These are phyloP conservation scores for Trichoderma sp. DNA, from an alignment of 2,329 filamentous ascomycete genomes.

Conservation along the genomic window DNA sequence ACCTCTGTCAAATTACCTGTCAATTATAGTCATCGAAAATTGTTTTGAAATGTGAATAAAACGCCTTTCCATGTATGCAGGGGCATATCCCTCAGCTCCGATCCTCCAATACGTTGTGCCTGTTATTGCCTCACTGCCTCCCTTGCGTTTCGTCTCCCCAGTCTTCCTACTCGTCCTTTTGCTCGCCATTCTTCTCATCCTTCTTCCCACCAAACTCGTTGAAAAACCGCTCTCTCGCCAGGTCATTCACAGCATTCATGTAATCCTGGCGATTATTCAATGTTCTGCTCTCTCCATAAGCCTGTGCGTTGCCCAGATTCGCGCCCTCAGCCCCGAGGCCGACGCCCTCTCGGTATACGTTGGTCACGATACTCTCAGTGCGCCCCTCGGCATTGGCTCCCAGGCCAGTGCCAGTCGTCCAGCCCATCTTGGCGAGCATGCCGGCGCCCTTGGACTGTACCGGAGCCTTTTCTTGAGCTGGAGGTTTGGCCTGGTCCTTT, in stretches of 20 bases:
- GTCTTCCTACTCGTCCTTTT: not conserved
- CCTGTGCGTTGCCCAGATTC: constrained; percentile 68
- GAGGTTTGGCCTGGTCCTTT: constrained; percentile 17
- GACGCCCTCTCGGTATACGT: constrained; percentile 67
- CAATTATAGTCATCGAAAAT: not conserved
- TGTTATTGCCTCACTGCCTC: too few species aligned
- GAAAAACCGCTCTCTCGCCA: constrained; percentile 61
- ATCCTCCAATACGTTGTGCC: not conserved
- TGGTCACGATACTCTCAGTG: constrained; percentile 64
- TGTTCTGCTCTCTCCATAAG: constrained; percentile 64
- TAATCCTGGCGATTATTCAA: constrained; percentile 63
- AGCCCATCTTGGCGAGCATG: constrained; percentile 73
- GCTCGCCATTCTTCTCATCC: constrained; percentile 25
- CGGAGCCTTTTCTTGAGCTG: constrained; percentile 30
- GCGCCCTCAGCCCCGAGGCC: constrained; percentile 69
- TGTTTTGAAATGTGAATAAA: not conserved
- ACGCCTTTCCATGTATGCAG: not conserved
- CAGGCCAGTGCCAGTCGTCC: constrained; percentile 65
- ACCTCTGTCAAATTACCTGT: not conserved
- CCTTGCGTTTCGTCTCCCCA: not conserved
- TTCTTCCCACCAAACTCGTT: constrained; percentile 50
- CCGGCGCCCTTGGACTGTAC: constrained; percentile 63
- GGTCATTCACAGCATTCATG: constrained; percentile 64
- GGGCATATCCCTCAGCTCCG: not conserved
- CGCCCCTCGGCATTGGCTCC: constrained; percentile 64